Evolutionary conservation across 306 rosid genomes (phyloP), one percentile per base, ranked within the genome.

Genomic region (Quercus agrifolia): DNA sequence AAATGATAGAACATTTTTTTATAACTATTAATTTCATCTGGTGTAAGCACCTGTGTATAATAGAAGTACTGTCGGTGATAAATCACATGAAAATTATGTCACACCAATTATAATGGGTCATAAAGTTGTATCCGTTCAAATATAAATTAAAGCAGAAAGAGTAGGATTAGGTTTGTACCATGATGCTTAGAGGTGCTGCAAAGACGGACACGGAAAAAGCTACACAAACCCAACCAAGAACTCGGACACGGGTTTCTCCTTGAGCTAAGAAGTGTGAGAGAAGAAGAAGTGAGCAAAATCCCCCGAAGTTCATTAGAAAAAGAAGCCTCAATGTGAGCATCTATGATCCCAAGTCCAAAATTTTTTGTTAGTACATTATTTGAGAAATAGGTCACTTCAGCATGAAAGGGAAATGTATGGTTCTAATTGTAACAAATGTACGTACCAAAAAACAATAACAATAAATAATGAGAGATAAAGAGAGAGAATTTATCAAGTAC

Each of bases 191-290:
- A 70, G 99, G 99, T 51, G 99, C 98, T 10, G 90, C 97, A 44
- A 91, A 96, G 56, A 93, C 99, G 76, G 89, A 83, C 33, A 89
- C 90, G 4, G 98, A 88, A 59, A 96, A 91, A 25, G 88, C 87
- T 0, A 93, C 97, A 75, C 96, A 93, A 79, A 96, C 83, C 92
- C 98, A 89, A 35, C 99, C 99, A 44, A 96, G 91, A 85, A 90
- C 89, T 78, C 82, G 71, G 3, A 91, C 81, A 20, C 97, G 90
- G 4, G 51, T 62, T 0, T 88, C 30, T 33, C 94, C 79, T 80
- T 91, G 81, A 1, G 91, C 86, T 0, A 96, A 77, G 84, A 93
- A 73, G 76, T 87, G 93, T 8, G 98, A 85, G 6, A 96, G 82
- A 35, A 91, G 82, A 75, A 96, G 85, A 55, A 90, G 84, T 70